Evolutionary conservation across 2,329 filamentous ascomycete genomes (phyloP), one percentile per base, ranked within the genome.

Genomic region (Didymella lethalis): DNA sequence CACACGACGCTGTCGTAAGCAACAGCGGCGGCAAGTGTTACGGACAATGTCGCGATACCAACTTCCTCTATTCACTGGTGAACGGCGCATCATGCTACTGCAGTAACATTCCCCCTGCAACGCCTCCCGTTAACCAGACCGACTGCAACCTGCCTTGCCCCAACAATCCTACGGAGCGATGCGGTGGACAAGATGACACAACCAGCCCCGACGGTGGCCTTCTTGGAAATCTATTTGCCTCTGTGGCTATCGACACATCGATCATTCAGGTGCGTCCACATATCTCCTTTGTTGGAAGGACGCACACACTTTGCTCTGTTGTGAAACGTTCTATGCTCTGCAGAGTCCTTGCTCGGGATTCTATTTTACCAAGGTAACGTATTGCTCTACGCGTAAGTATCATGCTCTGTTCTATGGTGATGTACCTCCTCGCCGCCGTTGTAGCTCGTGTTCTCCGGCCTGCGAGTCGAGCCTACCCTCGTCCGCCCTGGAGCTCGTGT

Each of bases 301-400:
- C 32, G 12, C 23, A 48, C 38, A 26, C 40, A 28, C 40, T 23
- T 34, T 52, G 29, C 48, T 52, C 40, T 45, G 40, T 25, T 34
- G 28, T 23, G 28, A 11, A 26, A 25, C 3, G 48, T 38, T 45
- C 48, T 45, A 36, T 52, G 38, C 40, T 52, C 40, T 52, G 38
- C 29, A 52, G 8, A 34, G 23, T 16, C 47, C 14, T 18, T 26
- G 29, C 45, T 36, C 46, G 31, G 23, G 20, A 36, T 25, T 32
- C 32, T 26, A 18, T 14, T 49, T 16, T 49, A n/a, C 34, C 26
- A 49, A 40, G 34, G 47, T 49, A 49, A 49, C 16, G 32, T 49
- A 41, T 18, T 38, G 12, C 23, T 36, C 23, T 40, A 31, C 25
- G n/a, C 16, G 34, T 41, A 31, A 41, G 23, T 49, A 20, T 41